Base-by-base conservation (phyloP, 2,329 filamentous ascomycete genomes). In the Lachnellula subtilissima region DNA sequence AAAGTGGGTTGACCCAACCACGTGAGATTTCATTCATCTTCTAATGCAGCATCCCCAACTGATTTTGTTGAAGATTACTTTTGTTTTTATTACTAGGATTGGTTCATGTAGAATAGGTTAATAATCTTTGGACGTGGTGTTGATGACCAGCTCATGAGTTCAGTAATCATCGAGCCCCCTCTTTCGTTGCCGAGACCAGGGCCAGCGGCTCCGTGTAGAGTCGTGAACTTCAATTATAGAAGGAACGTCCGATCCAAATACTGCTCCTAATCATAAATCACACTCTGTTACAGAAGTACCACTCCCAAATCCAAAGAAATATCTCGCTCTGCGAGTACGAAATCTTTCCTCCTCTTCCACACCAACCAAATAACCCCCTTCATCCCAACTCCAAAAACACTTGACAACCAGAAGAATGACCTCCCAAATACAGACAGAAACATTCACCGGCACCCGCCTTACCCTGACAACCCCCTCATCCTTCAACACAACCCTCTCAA, bases 401-500 rank as follows among this genome's bases (percentile, higher is more conserved):
- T 11, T 32, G 9, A 9, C 28, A 32, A 32, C 8, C 15, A 40
- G 9, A 19, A 45, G 3, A 14, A 23, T 22, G 19, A 19, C 42
- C 42, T 22, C 42, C 42, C n/a, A 45, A 22, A 5, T 19, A n/a
- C n/a, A 45, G 12, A 43, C 32, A 19, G 50, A 52, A 9, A 56
- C 15, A 32, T 54, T 60, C 32, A 36, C 43, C 7, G 53, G 45
- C 23, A 56, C 39, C 25, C 50, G 55, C 2, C 48, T 52, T 5
- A 61, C 48, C 9, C 19, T 59, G 22, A 55, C 53, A n/a, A 52
- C 52, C 3, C 19, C 46, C 28, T 52, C 59, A 1, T 28, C 50
- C 6, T 61, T 57, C 53, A 46, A 59, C 11, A 50, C 52, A 17
- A 56, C 61, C 9, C 32, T 63, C 8, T 17, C 36, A 4, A 59